phyloP scores from a whole-genome alignment of 192 early-diverging fungal genomes.

The Podila epicladia region DNA sequence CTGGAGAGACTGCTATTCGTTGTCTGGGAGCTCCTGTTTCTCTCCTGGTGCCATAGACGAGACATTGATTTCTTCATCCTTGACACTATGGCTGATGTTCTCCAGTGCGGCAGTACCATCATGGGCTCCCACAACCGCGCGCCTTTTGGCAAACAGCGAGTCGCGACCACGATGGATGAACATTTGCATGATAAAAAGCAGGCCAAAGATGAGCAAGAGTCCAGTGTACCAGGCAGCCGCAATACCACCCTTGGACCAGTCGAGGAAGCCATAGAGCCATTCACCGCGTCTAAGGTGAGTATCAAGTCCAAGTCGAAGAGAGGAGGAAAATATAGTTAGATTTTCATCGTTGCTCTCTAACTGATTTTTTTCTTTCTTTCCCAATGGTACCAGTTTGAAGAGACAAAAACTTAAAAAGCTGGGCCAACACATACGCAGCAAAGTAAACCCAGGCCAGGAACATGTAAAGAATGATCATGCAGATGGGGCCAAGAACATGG shows the following conservation, averaged over 20 bases:
- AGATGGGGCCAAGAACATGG: slow-evolving; percentile 17
- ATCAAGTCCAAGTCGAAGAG: not conserved
- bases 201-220: slow-evolving; percentile 18
- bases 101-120: slow-evolving; percentile 17
- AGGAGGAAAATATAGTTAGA: not conserved
- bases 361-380: too few relatives aligned
- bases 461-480: slow-evolving; percentile 50
- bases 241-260: slow-evolving; percentile 34
- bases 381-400: too few relatives aligned
- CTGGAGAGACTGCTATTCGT: too few relatives aligned
- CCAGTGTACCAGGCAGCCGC: slow-evolving; percentile 44
- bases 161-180: slow-evolving; percentile 41
- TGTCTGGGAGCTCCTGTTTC: not conserved
- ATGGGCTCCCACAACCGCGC: slow-evolving; percentile 7
- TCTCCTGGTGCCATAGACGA: not conserved
- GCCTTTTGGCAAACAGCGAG: slow-evolving; percentile 1
- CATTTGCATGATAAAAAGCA: slow-evolving; percentile 34
- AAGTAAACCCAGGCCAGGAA: slow-evolving; percentile 49
- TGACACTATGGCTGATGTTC: too few relatives aligned
- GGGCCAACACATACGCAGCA: slow-evolving; percentile 38
- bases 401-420: not conserved
- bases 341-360: too few relatives aligned
- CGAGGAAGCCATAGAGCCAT: slow-evolving; percentile 48
- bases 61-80: too few relatives aligned
- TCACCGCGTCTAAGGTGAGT: slow-evolving; percentile 15